phyloP scores from a whole-genome alignment of 306 rosid species.

The Abrus precatorius region DNA sequence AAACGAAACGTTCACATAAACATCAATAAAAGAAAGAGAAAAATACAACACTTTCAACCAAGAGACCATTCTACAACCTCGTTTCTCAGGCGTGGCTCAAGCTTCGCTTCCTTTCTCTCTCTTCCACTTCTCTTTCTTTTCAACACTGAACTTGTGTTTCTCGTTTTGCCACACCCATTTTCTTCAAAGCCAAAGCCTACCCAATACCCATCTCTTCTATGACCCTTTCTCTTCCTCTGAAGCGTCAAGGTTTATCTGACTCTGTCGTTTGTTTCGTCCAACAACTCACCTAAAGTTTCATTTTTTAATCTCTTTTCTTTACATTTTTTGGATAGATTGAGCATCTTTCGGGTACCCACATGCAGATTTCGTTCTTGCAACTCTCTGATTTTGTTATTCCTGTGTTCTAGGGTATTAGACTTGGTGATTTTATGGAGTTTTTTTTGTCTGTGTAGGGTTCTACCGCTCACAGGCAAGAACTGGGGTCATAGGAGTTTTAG shows the following conservation, averaged over 20 bases:
- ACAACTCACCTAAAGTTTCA: conserved; percentile 30
- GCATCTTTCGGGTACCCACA: conserved; percentile 37
- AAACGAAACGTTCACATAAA: neutral
- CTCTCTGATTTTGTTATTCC: conserved; percentile 41
- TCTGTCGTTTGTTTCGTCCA: conserved; percentile 7
- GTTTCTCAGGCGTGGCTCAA: conserved; percentile 30
- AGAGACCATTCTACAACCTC: conserved; percentile 14
- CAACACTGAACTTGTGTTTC: conserved; percentile 26
- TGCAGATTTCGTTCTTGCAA: conserved; percentile 11
- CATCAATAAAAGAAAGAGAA: neutral
- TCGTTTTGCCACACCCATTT: conserved; percentile 23
- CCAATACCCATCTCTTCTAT: neutral
- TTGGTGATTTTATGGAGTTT: conserved; percentile 54
- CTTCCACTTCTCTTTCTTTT: neutral
- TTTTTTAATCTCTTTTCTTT: conserved; percentile 20
- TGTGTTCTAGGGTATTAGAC: conserved; percentile 28
- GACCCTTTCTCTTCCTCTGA: conserved; percentile 34
- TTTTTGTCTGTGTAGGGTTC: neutral
- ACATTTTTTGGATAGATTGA: conserved; percentile 15
- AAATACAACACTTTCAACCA: neutral
- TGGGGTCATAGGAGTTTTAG: conserved; percentile 44
- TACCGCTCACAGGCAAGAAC: neutral
- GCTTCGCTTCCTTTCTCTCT: conserved; percentile 26
- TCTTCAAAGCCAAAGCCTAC: conserved; percentile 2
- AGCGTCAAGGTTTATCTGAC: conserved; percentile 16